phyloP scores from a whole-genome alignment of 2,329 filamentous ascomycete species.

The Penicillium sp. region DNA sequence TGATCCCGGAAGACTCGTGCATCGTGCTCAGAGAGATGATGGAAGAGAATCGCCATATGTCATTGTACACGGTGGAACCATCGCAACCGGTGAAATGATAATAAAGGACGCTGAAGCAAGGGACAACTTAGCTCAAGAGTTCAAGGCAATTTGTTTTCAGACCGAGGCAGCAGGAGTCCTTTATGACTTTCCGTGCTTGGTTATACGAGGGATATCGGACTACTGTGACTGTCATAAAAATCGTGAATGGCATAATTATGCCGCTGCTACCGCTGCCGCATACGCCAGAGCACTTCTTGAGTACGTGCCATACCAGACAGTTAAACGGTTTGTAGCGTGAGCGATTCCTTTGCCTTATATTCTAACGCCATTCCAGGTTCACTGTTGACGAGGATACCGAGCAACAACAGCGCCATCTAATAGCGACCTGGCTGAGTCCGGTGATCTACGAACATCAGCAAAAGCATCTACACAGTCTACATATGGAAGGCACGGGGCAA shows the following conservation, averaged over 20 bases:
- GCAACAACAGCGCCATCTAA: too few species aligned
- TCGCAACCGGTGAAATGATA: not conserved
- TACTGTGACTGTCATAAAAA: not conserved
- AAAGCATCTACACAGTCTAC: too few species aligned
- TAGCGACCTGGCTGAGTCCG: too few species aligned
- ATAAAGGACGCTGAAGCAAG: not conserved
- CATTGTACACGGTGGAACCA: not conserved
- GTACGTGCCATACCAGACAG: too few species aligned
- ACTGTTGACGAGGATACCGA: too few species aligned
- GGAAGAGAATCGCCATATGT: not conserved
- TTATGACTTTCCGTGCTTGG: not conserved
- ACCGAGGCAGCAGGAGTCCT: not conserved
- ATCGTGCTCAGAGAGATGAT: not conserved
- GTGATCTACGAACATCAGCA: too few species aligned
- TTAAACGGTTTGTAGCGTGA: too few species aligned
- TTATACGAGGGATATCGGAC: not conserved
- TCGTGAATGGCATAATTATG: not conserved
- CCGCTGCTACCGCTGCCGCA: not conserved
- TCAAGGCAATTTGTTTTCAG: not conserved
- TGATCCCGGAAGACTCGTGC: too few species aligned
- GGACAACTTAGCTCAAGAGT: not conserved
- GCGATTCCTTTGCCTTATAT: too few species aligned
- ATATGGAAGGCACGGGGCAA: too few species aligned
- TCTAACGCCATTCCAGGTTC: too few species aligned
- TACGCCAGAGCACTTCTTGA: not conserved